phyloP scores from a whole-genome alignment of 1,284 basidiomycete genomes.

The Amanita bisporigera region DNA sequence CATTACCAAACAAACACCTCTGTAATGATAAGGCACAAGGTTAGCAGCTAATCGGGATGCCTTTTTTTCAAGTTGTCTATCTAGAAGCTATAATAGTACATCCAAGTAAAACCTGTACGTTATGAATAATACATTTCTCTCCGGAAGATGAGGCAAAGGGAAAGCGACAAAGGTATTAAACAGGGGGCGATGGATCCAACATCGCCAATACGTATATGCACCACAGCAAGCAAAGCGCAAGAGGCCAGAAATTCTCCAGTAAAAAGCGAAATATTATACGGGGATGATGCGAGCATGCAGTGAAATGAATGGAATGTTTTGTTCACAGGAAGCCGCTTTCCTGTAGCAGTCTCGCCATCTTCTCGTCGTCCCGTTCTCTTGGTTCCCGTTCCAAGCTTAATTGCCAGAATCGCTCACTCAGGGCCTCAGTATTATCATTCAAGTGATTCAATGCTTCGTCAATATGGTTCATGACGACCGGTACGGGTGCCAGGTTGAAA shows the following conservation, averaged over 20 bases:
- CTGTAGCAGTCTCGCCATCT: conserved; percentile 87
- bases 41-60: no score
- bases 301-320: background rate
- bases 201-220: background rate
- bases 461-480: conserved; percentile 75
- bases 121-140: background rate
- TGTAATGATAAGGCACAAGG: background rate
- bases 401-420: conserved; percentile 82
- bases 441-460: conserved; percentile 77
- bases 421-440: conserved; percentile 58
- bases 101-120: background rate
- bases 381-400: conserved; percentile 89
- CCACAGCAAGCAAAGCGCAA: conserved; percentile 4
- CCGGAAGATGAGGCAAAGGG: background rate
- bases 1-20: background rate
- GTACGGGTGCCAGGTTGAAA: conserved; percentile 83
- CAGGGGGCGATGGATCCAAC: background rate
- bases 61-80: background rate
- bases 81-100: conserved; percentile 5
- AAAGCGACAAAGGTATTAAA: background rate
- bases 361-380: conserved; percentile 91
- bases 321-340: conserved; percentile 83
- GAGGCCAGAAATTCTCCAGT: background rate
- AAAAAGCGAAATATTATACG: background rate
- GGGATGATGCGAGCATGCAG: background rate